Evolutionary conservation across 305 asterid species (phyloP), one percentile per base, ranked within the genome.

Genomic region (Rubia balearica): DNA sequence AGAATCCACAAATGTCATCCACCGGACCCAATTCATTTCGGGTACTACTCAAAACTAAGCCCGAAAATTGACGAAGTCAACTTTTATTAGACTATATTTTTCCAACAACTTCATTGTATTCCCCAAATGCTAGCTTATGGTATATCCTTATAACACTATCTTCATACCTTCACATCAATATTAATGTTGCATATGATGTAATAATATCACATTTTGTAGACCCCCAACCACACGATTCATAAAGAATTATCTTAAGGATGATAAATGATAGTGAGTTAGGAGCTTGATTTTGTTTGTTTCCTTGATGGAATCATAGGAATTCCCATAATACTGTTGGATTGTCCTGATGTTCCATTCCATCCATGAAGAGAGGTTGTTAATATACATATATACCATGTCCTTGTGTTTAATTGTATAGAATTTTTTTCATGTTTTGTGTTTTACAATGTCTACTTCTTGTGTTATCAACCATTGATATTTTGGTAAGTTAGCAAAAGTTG

Each of bases 281-380:
- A 24, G 24, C 24, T 24, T 24, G 24, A 24, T 24, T 24, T 24
- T 24, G 24, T 24, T 24, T 24, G 24, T 24, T 24, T 24, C 24
- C 24, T 24, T 24, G 24, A 24, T 24, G 24, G 24, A 24, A 24
- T 24, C 24, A 24, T 24, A 24, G 24, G 24, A 24, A 24, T 24
- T 24, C 24, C 24, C 24, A 24, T 24, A 24, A 24, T 24, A 24
- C 24, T 1, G 24, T 24, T 24, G 24, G 24, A 24, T 43, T 43
- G 9, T 43, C 12, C 99, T 65, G 99, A 89, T 13, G 78, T 94
- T 78, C 94, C 95, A 55, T 94, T 94, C 83, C 99, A 94, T 82
- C 96, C 98, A 8, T 97, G 99, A 72, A 89, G 99, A 75, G 80
- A 81, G 89, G 98, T 89, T 59, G 73, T 90, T 82, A 55, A 55